Conservation (phyloP, 345 rosid species). For the Sapria himalayana region DNA sequence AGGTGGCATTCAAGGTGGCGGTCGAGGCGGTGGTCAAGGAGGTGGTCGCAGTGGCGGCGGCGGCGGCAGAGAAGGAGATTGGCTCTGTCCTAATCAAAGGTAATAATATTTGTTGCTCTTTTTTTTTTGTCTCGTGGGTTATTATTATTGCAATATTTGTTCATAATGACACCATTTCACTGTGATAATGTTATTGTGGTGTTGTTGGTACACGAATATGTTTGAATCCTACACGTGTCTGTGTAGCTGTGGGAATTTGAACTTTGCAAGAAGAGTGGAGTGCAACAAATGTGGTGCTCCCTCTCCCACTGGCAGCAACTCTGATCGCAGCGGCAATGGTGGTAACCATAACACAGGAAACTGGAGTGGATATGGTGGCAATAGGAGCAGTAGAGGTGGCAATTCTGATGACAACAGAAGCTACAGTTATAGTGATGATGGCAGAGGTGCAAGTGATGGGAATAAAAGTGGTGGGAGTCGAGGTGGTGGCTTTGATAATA, state of each 20-base stretch:
- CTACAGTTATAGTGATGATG: constrained; percentile 12
- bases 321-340: constrained; percentile 17
- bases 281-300: constrained; percentile 94
- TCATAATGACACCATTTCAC: not conserved
- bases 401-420: constrained; percentile 10
- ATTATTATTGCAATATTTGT: not conserved
- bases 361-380: constrained; percentile 36
- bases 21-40: constrained; percentile 39
- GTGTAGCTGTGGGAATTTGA: constrained; percentile 88
- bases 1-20: too few relatives aligned
- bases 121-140: not conserved
- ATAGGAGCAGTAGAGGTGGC: constrained; percentile 24
- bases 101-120: constrained; percentile 7
- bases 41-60: constrained; percentile 49
- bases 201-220: constrained; percentile 2
- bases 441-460: constrained; percentile 31
- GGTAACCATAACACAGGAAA: constrained; percentile 21
- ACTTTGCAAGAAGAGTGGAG: constrained; percentile 82
- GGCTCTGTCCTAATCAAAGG: constrained; percentile 90
- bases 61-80: constrained; percentile 83
- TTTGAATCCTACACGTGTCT: constrained; percentile 18
- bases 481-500: constrained; percentile 26
- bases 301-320: constrained; percentile 40
- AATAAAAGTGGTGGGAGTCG: constrained; percentile 29
- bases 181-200: not conserved